Evolutionary conservation across 495 filamentous ascomycete species (phyloP).

Genomic region (Aspergillus mulundensis): DNA sequence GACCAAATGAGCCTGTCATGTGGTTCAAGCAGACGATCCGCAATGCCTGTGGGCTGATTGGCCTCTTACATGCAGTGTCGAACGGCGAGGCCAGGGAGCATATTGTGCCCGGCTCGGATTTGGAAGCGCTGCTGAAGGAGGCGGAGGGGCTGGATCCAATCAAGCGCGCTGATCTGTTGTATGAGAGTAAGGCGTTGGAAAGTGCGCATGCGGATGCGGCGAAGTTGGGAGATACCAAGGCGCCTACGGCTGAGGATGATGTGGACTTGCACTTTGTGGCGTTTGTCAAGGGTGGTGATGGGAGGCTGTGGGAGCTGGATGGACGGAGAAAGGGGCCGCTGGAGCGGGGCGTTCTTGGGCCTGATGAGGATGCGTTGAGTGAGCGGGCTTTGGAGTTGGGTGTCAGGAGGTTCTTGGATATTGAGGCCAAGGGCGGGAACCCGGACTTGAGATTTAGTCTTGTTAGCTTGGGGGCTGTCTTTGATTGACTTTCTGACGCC

Average conservation of each 20-base stretch:
- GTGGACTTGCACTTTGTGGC: conserved; percentile 80
- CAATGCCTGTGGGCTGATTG: conserved; percentile 83
- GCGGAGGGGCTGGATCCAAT: conserved; percentile 44
- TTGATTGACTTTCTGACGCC: conserved; percentile 43
- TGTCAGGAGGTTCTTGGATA: conserved; percentile 56
- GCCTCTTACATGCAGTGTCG: conserved; percentile 66
- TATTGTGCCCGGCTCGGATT: conserved; percentile 40
- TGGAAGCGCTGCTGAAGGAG: conserved; percentile 44
- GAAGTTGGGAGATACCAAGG: conserved; percentile 63
- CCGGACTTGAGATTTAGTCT: conserved; percentile 73
- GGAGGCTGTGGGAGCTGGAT: conserved; percentile 80
- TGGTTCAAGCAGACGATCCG: conserved; percentile 94
- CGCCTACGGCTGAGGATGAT: conserved; percentile 62
- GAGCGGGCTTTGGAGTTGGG: conserved; percentile 61
- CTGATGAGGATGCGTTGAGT: conserved; percentile 64
- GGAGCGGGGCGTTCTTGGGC: conserved; percentile 49
- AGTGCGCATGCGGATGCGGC: conserved; percentile 69
- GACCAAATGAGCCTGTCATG: conserved; percentile 58
- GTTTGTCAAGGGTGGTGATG: conserved; percentile 72
- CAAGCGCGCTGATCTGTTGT: conserved; percentile 65
- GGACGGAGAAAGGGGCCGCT: conserved; percentile 70
- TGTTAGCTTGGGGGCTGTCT: conserved; percentile 61
- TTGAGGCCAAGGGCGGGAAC: conserved; percentile 50
- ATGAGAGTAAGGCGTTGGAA: conserved; percentile 67
- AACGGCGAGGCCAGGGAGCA: conserved; percentile 55